A percentile compares a stretch with the other conserved stretches of the same genome.
Conservation (phyloP, 2,329 filamentous ascomycete species). For the Penicillium paneum region DNA sequence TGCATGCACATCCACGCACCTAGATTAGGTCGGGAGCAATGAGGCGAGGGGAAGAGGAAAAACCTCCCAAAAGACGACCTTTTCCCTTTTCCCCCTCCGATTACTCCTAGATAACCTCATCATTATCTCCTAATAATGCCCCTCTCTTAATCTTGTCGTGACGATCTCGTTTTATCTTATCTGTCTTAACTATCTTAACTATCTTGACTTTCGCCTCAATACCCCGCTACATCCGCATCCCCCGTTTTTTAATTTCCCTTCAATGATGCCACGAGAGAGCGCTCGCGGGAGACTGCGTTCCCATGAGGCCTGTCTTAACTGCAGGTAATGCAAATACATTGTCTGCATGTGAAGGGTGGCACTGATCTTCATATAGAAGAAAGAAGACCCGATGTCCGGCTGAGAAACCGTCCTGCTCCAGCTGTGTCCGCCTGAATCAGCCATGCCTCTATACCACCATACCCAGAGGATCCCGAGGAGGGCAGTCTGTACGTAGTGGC, state of each 20-base stretch:
- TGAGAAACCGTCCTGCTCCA: conserved; percentile 52
- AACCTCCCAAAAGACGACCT: not conserved
- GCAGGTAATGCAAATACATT: conserved; percentile 40
- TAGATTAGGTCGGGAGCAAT: not conserved
- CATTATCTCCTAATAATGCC: not conserved
- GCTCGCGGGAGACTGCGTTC: conserved; percentile 33
- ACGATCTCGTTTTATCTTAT: not conserved
- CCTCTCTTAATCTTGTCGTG: not conserved
- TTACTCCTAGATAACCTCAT: not conserved
- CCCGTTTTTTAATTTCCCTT: not conserved
- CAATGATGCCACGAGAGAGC: conserved; percentile 30
- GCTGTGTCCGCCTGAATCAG: conserved; percentile 50
- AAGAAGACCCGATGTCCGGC: conserved; percentile 54
- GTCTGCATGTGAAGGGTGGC: not conserved
- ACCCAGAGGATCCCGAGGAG: conserved; percentile 38
- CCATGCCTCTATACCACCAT: conserved; percentile 46
- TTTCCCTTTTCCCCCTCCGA: not conserved
- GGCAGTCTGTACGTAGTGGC: conserved; percentile 43
- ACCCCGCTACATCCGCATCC: not conserved
- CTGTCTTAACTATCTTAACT: not conserved
- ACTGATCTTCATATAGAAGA: conserved; percentile 32
- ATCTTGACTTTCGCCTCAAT: not conserved
- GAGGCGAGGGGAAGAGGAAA: not conserved
- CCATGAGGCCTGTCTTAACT: conserved; percentile 44
- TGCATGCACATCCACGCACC: not conserved